These are phyloP conservation scores for Syzygium oleosum DNA, from an alignment of 345 rosid species.

Conservation along the genomic window DNA sequence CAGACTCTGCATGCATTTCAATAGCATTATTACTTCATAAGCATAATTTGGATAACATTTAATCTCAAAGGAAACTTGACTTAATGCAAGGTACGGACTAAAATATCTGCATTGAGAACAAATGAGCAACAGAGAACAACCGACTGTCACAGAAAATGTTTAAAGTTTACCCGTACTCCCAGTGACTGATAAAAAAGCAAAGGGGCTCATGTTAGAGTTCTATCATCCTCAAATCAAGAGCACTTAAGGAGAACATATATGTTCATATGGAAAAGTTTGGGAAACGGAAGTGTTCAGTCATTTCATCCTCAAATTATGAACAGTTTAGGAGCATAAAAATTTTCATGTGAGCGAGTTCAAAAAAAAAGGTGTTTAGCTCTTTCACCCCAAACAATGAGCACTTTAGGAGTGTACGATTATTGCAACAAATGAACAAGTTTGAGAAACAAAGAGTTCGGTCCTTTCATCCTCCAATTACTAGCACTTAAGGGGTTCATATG, in stretches of 20 bases:
- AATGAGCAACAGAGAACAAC: not conserved
- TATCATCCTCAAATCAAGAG: not conserved
- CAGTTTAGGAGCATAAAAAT: not conserved
- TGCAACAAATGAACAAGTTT: not conserved
- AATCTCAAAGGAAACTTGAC: too few species aligned
- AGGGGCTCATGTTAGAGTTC: not conserved
- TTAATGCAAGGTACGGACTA: too few species aligned
- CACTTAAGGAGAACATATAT: not conserved
- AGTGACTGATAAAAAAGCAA: not conserved
- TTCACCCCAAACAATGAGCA: not conserved
- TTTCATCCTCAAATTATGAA: not conserved
- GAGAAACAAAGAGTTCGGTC: not conserved
- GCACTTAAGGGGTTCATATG: not conserved
- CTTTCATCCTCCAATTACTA: not conserved
- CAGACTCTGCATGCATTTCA: too few species aligned
- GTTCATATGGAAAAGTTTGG: not conserved
- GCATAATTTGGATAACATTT: too few species aligned
- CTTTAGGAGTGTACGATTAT: not conserved
- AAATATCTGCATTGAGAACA: not conserved
- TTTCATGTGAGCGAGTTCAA: not conserved
- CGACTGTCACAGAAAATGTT: not conserved
- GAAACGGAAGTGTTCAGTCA: not conserved
- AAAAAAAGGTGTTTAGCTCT: not conserved
- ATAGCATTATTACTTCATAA: too few species aligned
- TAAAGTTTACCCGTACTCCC: not conserved